Conservation (phyloP, 208 protist genomes). For the Trypanosomatidae sp. region DNA sequence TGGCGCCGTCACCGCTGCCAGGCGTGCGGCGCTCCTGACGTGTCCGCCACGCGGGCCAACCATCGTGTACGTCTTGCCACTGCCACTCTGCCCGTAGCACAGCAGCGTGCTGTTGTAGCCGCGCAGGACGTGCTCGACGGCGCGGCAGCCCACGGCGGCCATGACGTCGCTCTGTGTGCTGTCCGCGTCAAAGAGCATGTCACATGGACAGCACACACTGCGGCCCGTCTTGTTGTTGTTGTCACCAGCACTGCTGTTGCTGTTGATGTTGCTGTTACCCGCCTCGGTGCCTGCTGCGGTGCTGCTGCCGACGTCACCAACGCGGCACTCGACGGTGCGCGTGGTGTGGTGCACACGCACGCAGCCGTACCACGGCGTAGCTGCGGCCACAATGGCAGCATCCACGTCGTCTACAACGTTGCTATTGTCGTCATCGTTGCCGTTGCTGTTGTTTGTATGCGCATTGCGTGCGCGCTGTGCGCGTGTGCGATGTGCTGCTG, state of each 20-base stretch:
- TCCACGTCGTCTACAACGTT: background rate
- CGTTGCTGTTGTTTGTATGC: background rate
- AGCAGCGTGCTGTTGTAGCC: conserved; percentile 79
- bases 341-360: too few relatives aligned
- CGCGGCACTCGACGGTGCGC: too few relatives aligned
- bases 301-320: too few relatives aligned
- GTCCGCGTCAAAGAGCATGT: conserved; percentile 45
- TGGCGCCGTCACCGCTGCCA: background rate
- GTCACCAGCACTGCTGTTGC: background rate
- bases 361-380: too few relatives aligned
- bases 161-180: conserved; percentile 56
- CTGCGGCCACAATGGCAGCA: too few relatives aligned
- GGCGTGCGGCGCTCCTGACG: background rate
- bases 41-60: conserved; percentile 29
- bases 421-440: background rate
- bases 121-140: conserved; percentile 38
- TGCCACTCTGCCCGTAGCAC: conserved; percentile 88
- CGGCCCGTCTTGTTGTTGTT: background rate
- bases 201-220: conserved; percentile 34
- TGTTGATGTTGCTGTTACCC: background rate
- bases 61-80: conserved; percentile 86
- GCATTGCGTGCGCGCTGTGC: too few relatives aligned
- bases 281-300: too few relatives aligned
- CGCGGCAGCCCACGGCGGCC: conserved; percentile 22
- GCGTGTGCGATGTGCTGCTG: background rate